phyloP scores from a whole-genome alignment of 1,284 basidiomycete species.

The Marasmius oreades region DNA sequence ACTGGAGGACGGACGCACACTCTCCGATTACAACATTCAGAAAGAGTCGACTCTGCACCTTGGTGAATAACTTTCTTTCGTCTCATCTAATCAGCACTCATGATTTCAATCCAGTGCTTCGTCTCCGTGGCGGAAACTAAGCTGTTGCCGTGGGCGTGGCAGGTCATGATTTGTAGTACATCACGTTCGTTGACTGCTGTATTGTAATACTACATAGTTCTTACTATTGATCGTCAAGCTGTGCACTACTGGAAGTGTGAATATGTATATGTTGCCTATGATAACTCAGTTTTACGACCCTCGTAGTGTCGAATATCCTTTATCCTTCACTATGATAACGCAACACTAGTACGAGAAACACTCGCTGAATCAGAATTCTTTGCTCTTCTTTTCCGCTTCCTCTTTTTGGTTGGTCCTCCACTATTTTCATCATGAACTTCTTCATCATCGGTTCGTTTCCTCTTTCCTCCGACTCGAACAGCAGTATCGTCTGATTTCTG shows the following conservation, averaged over 20 bases:
- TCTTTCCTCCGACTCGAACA: not conserved
- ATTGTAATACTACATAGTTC: too few species aligned
- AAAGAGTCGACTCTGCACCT: slow-evolving; percentile 65
- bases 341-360: slow-evolving; percentile 18
- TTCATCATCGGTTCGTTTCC: not conserved
- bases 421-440: not conserved
- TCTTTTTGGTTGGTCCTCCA: not conserved
- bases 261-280: too few species aligned
- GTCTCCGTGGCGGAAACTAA: slow-evolving; percentile 68
- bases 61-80: slow-evolving; percentile 41
- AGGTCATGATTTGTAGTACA: slow-evolving; percentile 24
- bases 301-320: too few species aligned
- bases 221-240: too few species aligned
- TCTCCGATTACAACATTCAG: slow-evolving; percentile 79
- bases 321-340: too few species aligned
- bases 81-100: slow-evolving; percentile 45
- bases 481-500: slow-evolving; percentile 5
- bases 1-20: slow-evolving; percentile 79
- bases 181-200: not conserved
- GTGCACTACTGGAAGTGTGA: too few species aligned
- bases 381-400: slow-evolving; percentile 8
- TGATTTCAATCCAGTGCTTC: slow-evolving; percentile 50
- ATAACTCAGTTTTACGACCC: too few species aligned
- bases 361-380: not conserved
- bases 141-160: slow-evolving; percentile 7